Base-by-base conservation (phyloP, 768 basidiomycete species). In the Russula sp. region DNA sequence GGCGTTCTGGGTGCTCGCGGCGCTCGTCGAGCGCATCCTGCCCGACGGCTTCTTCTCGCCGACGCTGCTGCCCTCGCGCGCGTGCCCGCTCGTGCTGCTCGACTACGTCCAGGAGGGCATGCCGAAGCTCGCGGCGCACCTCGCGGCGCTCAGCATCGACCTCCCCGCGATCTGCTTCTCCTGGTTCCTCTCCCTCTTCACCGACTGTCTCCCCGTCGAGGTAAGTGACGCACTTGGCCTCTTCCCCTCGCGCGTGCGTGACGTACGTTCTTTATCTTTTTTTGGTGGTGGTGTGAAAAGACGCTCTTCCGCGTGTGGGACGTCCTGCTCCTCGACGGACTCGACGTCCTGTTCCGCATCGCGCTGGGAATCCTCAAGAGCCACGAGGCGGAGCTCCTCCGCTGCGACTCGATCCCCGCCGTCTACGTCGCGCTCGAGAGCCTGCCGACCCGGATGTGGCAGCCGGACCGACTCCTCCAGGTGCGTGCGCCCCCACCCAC, bases 281-380 rank as follows among this genome's bases (percentile, higher is more conserved):
- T 31, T 27, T 34, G 10, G 13, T 67, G 22, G 22, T 27, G 27
- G 27, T 3, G 27, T 27, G 27, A 27, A 27, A 27, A 94, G 92
- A 98, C 95, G 0, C 77, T 98, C 45, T 95, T 98, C 75, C 80
- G 96, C 55, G 87, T 98, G 6, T 98, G 97, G 95, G 96, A 99
- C 69, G 80, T 97, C 20, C 91, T 98, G 74, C 84, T 98, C 61
- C 86, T 95, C 2, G 94, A 97, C 70, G 96, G 96, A 1, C 78
- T 94, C 31, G 93, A 95, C 68, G 89, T 94, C 6, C 80, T 96
- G 18, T 94, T 94, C 75, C 86, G 95, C n/a, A 75, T 95, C 51
- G 93, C 94, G 0, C 78, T 98, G 47, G 88, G 85, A 20, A 92
- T 98, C 47, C 79, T 99, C 55, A 87, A 88, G 61, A 82, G 79